Percentiles rank a stretch among this genome's conserved stretches.
Evolutionary conservation across 129 eudicot species (phyloP).

Genomic region (Ambrosia artemisiifolia): DNA sequence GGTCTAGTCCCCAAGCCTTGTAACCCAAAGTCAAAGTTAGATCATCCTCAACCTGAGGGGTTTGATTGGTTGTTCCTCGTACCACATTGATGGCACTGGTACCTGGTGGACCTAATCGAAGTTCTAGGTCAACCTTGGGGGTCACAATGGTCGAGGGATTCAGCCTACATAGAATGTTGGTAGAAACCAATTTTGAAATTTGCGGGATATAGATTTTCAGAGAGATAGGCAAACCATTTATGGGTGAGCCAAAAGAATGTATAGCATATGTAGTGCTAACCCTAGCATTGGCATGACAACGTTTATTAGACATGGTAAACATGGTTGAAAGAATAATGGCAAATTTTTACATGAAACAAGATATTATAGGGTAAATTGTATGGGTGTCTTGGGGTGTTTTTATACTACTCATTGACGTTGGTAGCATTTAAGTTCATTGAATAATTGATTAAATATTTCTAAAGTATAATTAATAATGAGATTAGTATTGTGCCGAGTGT

Average conservation of each 20-base stretch:
- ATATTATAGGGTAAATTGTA: not conserved
- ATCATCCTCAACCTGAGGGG: not conserved
- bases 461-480: too few species aligned
- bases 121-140: not conserved
- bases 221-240: not conserved
- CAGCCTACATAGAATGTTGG: not conserved
- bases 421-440: constrained; percentile 9
- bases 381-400: not conserved
- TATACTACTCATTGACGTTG: constrained; percentile 19
- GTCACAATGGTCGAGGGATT: not conserved
- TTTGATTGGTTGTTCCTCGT: not conserved
- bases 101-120: constrained; percentile 1
- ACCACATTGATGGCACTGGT: not conserved
- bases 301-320: not conserved
- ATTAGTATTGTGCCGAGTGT: too few species aligned
- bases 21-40: not conserved
- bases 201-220: not conserved
- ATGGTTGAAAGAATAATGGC: not conserved
- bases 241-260: too few species aligned
- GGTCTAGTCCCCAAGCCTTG: too few species aligned
- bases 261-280: too few species aligned
- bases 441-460: not conserved
- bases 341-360: not conserved
- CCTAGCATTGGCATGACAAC: not conserved
- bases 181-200: not conserved